phyloP scores from a whole-genome alignment of 2,329 filamentous ascomycete genomes.

The Thelonectria discophora region DNA sequence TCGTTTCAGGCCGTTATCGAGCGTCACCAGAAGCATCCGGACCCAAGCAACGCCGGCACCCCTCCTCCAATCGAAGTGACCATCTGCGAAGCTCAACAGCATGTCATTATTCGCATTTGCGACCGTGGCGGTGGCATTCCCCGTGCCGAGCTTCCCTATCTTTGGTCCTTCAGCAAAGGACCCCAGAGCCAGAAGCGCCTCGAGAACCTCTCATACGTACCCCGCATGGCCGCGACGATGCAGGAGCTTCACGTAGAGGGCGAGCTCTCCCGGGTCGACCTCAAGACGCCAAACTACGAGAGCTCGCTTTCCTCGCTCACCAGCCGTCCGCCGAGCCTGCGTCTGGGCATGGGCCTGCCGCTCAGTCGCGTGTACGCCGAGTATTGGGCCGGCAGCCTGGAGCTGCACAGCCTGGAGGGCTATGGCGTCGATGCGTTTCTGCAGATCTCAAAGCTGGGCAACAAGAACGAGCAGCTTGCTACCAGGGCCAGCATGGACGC shows the following conservation, averaged over 20 bases:
- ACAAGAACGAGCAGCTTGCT: slow-evolving; percentile 95
- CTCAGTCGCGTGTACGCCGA: slow-evolving; percentile 95
- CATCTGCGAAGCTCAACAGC: slow-evolving; percentile 91
- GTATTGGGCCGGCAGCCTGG: slow-evolving; percentile 94
- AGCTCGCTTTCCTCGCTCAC: slow-evolving; percentile 83
- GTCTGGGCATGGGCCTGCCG: slow-evolving; percentile 91
- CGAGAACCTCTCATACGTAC: slow-evolving; percentile 86
- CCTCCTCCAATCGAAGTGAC: slow-evolving; percentile 92
- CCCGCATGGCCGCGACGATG: slow-evolving; percentile 90
- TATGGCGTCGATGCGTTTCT: slow-evolving; percentile 97
- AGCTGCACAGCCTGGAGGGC: slow-evolving; percentile 91
- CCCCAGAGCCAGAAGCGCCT: slow-evolving; percentile 80
- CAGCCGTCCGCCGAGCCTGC: slow-evolving; percentile 83
- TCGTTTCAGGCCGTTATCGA: slow-evolving; percentile 93
- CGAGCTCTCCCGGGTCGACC: slow-evolving; percentile 51
- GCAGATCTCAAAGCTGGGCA: slow-evolving; percentile 94
- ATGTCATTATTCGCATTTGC: slow-evolving; percentile 95
- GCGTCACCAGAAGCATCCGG: slow-evolving; percentile 60
- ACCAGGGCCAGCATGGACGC: slow-evolving; percentile 81
- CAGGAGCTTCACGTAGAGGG: slow-evolving; percentile 76
- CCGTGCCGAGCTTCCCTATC: slow-evolving; percentile 81
- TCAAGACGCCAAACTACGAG: slow-evolving; percentile 53
- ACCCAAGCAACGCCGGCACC: slow-evolving; percentile 37
- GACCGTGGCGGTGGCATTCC: slow-evolving; percentile 95
- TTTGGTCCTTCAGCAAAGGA: slow-evolving; percentile 98